These are phyloP conservation scores for Gracilaria caudata DNA, from an alignment of 23 red algal species.

Conservation along the genomic window DNA sequence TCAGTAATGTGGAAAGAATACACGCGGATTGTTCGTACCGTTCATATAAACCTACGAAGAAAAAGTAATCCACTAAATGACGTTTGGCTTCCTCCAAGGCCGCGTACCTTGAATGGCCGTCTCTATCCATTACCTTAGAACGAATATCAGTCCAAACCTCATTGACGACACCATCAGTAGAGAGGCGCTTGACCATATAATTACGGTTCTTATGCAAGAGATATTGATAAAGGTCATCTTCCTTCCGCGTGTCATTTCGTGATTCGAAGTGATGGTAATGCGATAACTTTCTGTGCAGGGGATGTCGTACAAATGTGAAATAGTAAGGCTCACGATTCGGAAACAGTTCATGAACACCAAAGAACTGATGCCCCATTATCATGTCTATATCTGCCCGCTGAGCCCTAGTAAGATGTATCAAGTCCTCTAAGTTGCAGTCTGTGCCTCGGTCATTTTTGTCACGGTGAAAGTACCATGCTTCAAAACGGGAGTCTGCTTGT, in stretches of 20 bases:
- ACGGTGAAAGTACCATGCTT: conserved; percentile 54
- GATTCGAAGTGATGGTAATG: conserved; percentile 83
- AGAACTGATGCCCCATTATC: conserved; percentile 74
- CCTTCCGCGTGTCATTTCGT: not conserved
- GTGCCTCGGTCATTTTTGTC: not conserved
- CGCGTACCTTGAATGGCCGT: conserved; percentile 12
- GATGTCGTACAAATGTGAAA: conserved; percentile 77
- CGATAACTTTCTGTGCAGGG: conserved; percentile 62
- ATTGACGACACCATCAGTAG: conserved; percentile 8
- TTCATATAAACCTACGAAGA: conserved; percentile 79
- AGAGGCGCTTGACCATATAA: conserved; percentile 82
- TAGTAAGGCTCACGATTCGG: conserved; percentile 47
- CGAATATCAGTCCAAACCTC: conserved; percentile 49
- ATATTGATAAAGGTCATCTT: conserved; percentile 38
- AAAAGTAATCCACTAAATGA: conserved; percentile 45
- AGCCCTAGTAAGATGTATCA: not conserved
- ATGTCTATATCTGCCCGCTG: conserved; percentile 35
- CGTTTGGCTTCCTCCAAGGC: conserved; percentile 46
- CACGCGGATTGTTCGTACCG: conserved; percentile 62
- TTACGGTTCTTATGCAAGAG: conserved; percentile 59
- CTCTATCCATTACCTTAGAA: conserved; percentile 45
- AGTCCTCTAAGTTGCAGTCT: conserved; percentile 68
- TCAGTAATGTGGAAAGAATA: conserved; percentile 56
- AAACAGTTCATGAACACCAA: conserved; percentile 53
- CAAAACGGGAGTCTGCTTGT: conserved; percentile 28